Conservation (phyloP, 192 early-diverging fungal genomes). For the Podila horticola region DNA sequence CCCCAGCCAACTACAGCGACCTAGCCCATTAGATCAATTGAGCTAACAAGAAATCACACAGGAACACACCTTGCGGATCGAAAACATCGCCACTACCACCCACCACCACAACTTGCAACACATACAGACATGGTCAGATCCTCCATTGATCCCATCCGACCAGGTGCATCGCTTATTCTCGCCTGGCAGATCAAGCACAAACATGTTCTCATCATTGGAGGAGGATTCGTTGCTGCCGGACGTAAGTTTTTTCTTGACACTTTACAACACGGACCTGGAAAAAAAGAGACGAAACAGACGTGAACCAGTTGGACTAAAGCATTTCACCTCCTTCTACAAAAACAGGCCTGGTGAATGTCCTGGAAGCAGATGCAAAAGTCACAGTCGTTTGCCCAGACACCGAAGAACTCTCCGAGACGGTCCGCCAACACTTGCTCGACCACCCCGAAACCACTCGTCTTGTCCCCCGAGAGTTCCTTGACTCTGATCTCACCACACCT, state of each 20-base stretch:
- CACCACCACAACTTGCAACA: not conserved
- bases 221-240: slow-evolving; percentile 83
- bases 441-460: slow-evolving; percentile 64
- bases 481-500: slow-evolving; percentile 54
- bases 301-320: too few species aligned
- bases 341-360: slow-evolving; percentile 70
- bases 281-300: too few species aligned
- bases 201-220: slow-evolving; percentile 91
- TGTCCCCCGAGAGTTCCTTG: slow-evolving; percentile 55
- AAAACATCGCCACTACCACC: not conserved
- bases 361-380: slow-evolving; percentile 83
- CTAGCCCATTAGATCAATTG: not conserved
- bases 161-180: slow-evolving; percentile 84
- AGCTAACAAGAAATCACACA: not conserved
- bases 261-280: too few species aligned
- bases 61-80: not conserved
- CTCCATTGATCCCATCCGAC: slow-evolving; percentile 54
- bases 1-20: too few species aligned
- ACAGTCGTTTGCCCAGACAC: slow-evolving; percentile 76
- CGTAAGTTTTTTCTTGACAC: slow-evolving; percentile 54
- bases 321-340: not conserved
- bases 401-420: slow-evolving; percentile 70
- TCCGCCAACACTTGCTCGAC: slow-evolving; percentile 65
- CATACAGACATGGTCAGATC: slow-evolving; percentile 34
- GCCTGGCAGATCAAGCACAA: slow-evolving; percentile 81